phyloP scores from a whole-genome alignment of 192 early-diverging fungal species.

The Dimargaris xerosporica region DNA sequence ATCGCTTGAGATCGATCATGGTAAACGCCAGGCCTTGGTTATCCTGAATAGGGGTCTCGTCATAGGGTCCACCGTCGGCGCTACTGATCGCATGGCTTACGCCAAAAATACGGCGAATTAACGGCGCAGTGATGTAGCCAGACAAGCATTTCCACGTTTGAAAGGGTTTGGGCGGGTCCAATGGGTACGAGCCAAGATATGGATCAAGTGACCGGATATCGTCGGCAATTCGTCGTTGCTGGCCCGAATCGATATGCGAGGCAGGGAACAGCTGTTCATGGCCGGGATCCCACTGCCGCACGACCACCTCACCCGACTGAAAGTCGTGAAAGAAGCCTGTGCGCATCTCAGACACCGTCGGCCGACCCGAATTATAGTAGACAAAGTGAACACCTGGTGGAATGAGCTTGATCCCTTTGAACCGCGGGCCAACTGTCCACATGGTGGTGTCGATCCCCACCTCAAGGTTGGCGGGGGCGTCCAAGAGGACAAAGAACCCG shows the following conservation, averaged over 20 bases:
- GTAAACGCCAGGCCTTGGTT: conserved; percentile 36
- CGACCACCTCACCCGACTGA: conserved; percentile 47
- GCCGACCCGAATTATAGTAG: conserved; percentile 45
- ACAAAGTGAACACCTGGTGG: conserved; percentile 91
- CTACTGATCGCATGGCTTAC: conserved; percentile 22
- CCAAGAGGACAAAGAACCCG: conserved; percentile 64
- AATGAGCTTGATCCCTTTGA: conserved; percentile 85
- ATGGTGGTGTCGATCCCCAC: conserved; percentile 86
- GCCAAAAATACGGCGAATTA: conserved; percentile 33
- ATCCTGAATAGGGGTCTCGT: conserved; percentile 37
- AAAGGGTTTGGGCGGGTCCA: conserved; percentile 46
- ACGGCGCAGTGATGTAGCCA: conserved; percentile 38
- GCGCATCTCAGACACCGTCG: conserved; percentile 35
- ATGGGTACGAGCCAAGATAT: conserved; percentile 67
- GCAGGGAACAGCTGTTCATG: conserved; percentile 50
- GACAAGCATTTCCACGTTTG: conserved; percentile 67
- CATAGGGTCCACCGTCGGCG: conserved; percentile 35
- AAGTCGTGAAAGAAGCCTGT: conserved; percentile 69
- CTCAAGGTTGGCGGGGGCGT: conserved; percentile 60
- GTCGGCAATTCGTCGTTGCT: conserved; percentile 39
- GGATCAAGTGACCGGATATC: conserved; percentile 68
- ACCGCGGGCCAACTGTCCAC: conserved; percentile 80
- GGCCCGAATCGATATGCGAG: conserved; percentile 36
- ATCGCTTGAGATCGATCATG: conserved; percentile 59
- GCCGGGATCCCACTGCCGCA: conserved; percentile 60